These are phyloP conservation scores for Trebouxia sp. DNA, from an alignment of 139 green algal genomes.

Conservation along the genomic window DNA sequence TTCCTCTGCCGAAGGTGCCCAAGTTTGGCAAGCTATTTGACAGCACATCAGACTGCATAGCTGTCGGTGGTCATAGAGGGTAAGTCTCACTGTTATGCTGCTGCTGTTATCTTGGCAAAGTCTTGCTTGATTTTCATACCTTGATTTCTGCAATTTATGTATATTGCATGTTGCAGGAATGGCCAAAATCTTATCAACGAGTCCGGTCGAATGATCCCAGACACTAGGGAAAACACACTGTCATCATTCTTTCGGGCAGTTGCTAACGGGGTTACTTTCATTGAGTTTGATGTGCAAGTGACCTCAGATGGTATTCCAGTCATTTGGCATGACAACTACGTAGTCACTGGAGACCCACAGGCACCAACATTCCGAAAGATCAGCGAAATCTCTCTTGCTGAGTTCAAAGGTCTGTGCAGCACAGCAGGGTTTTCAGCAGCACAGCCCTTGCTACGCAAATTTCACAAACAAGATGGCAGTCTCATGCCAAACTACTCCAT, in stretches of 20 bases:
- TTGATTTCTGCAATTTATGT: background rate
- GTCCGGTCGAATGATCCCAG: background rate
- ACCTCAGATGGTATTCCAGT: constrained; percentile 75
- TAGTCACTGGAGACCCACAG: constrained; percentile 51
- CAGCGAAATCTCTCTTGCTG: constrained; percentile 58
- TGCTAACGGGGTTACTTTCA: constrained; percentile 69
- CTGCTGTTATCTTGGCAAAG: background rate
- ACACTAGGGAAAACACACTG: constrained; percentile 79
- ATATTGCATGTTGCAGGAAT: constrained; percentile 10
- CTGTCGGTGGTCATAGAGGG: constrained; percentile 27
- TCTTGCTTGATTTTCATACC: background rate
- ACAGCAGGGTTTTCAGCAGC: constrained; percentile 5
- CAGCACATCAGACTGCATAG: background rate
- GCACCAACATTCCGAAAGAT: constrained; percentile 45
- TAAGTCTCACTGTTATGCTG: background rate
- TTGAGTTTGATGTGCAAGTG: constrained; percentile 87
- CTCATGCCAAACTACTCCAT: constrained; percentile 8
- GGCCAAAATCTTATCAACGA: constrained; percentile 16
- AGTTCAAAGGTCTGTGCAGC: constrained; percentile 64
- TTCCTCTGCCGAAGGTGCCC: background rate
- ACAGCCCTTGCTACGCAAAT: constrained; percentile 16
- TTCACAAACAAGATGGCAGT: background rate
- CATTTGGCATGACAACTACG: constrained; percentile 83
- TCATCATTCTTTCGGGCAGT: constrained; percentile 67
- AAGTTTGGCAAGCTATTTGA: constrained; percentile 23